Percentiles rank a stretch among this genome's conserved stretches.
These are phyloP conservation scores for Phaeoacremonium minimum DNA, from an alignment of 2,329 filamentous ascomycete species.

Conservation along the genomic window DNA sequence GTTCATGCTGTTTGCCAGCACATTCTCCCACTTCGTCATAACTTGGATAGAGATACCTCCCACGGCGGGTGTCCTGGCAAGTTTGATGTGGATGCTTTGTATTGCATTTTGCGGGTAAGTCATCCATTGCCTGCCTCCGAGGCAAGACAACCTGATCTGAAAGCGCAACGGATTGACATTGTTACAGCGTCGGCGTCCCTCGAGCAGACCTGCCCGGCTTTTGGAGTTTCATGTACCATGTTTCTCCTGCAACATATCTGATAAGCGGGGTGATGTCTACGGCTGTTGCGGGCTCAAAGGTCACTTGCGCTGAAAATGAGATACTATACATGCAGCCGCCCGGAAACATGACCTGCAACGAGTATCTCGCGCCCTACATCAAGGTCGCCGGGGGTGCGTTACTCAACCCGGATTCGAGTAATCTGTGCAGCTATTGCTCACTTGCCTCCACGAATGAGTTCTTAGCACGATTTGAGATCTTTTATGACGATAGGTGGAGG, in stretches of 20 bases:
- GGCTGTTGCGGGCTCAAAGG: neutral
- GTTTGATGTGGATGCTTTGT: conserved; percentile 36
- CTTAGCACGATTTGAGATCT: conserved; percentile 32
- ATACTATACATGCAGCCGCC: conserved; percentile 53
- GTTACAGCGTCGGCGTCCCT: conserved; percentile 56
- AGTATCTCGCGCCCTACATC: conserved; percentile 44
- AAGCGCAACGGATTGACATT: too few species aligned
- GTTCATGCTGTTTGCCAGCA: conserved; percentile 22
- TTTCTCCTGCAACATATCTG: conserved; percentile 67
- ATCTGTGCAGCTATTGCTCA: conserved; percentile 38
- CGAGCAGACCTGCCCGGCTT: conserved; percentile 56
- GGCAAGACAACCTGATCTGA: too few species aligned
- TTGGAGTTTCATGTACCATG: conserved; percentile 69
- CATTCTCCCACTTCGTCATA: conserved; percentile 12
- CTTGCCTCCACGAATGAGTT: conserved; percentile 31
- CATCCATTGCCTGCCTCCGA: too few species aligned
- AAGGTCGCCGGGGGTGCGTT: conserved; percentile 39
- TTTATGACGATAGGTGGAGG: conserved; percentile 47
- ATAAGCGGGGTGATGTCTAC: conserved; percentile 51
- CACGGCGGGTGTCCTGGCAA: neutral
- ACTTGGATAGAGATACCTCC: conserved; percentile 2
- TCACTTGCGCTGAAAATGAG: conserved; percentile 2
- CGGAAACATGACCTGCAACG: conserved; percentile 38
- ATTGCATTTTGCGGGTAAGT: conserved; percentile 44
- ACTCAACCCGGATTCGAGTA: conserved; percentile 32